These are phyloP conservation scores for Sungouiella blattae DNA, from an alignment of 805 yeast genomes.

Conservation along the genomic window DNA sequence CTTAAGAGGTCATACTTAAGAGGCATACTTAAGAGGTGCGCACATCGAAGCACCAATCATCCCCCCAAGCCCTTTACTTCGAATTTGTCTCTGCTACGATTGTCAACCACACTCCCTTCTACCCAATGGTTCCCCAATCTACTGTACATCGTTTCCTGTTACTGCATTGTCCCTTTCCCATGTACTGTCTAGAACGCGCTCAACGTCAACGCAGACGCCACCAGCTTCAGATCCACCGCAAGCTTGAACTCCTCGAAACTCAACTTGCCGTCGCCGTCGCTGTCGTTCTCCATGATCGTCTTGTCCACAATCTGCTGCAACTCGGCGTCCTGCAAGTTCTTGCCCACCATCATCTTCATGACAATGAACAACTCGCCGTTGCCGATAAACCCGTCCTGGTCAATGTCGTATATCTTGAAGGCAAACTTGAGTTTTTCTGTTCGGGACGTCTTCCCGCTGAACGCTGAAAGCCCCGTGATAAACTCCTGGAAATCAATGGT, in stretches of 20 bases:
- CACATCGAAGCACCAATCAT: too few species aligned
- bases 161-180: too few species aligned
- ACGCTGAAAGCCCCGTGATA: slow-evolving; percentile 79
- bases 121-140: too few species aligned
- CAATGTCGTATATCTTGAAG: slow-evolving; percentile 92
- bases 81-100: too few species aligned
- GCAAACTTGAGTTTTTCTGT: slow-evolving; percentile 85
- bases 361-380: slow-evolving; percentile 93
- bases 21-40: too few species aligned
- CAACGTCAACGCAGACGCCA: slow-evolving; percentile 58
- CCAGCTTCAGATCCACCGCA: slow-evolving; percentile 57
- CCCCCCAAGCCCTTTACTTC: too few species aligned
- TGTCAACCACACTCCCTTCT: too few species aligned
- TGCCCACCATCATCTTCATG: slow-evolving; percentile 95
- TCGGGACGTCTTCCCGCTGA: slow-evolving; percentile 76
- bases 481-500: slow-evolving; percentile 95
- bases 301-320: slow-evolving; percentile 96
- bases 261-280: slow-evolving; percentile 85
- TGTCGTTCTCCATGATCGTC: slow-evolving; percentile 93
- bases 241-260: slow-evolving; percentile 82
- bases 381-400: slow-evolving; percentile 89
- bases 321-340: slow-evolving; percentile 78
- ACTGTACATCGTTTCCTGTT: too few species aligned
- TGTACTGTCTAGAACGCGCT: slow-evolving; percentile 42
- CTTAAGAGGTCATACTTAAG: too few species aligned